Conservation (phyloP, 805 yeast species). For the Nakazawaea peltata region DNA sequence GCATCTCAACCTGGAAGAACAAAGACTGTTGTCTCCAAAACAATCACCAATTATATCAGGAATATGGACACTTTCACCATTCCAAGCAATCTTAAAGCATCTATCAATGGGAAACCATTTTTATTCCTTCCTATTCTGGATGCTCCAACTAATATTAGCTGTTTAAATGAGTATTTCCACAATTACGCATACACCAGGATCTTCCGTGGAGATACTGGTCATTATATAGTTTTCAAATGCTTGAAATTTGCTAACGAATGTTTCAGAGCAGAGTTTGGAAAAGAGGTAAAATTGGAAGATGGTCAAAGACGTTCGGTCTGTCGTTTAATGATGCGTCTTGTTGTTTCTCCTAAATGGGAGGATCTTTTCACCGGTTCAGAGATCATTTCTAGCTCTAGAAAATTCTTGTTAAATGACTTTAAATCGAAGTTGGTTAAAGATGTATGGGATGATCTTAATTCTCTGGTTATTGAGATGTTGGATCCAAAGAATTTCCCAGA, state of each 20-base stretch:
- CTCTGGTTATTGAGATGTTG: conserved; percentile 53
- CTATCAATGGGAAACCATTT: conserved; percentile 50
- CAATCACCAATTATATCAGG: conserved; percentile 16
- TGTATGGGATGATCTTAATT: conserved; percentile 63
- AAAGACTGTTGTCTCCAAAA: too few relatives aligned
- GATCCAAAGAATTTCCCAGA: conserved; percentile 53
- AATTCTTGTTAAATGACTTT: conserved; percentile 54
- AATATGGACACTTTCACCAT: conserved; percentile 21
- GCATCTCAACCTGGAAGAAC: too few relatives aligned
- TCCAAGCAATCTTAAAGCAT: conserved; percentile 39
- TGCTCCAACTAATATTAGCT: conserved; percentile 43
- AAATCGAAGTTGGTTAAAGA: conserved; percentile 58
- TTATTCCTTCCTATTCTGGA: conserved; percentile 45
- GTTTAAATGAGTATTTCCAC: conserved; percentile 49
- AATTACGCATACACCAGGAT: conserved; percentile 63
- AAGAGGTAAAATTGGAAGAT: conserved; percentile 23
- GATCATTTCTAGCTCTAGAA: conserved; percentile 30
- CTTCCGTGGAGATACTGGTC: conserved; percentile 55
- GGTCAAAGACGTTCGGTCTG: conserved; percentile 22
- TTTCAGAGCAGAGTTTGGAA: conserved; percentile 53
- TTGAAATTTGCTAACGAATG: conserved; percentile 51
- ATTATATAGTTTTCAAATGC: conserved; percentile 61
- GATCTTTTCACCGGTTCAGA: conserved; percentile 8
- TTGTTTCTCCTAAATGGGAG: conserved; percentile 35
- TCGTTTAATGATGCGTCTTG: conserved; percentile 49